Percentiles rank a stretch among this genome's conserved stretches.
Conservation (phyloP, 208 protist genomes). For the Chromosphaera perkinsii region DNA sequence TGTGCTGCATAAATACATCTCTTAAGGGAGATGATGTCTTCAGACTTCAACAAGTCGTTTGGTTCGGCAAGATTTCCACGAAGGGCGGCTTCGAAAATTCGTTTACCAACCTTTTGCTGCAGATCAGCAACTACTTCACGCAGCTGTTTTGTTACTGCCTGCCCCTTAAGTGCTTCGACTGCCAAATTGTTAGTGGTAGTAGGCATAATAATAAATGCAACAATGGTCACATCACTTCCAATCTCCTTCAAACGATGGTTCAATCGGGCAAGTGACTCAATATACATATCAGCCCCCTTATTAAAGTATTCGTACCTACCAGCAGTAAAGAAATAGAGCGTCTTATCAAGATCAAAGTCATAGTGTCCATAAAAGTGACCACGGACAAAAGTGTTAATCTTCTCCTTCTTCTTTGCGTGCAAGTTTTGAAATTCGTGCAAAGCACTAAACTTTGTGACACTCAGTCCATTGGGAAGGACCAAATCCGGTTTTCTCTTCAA, state of each 20-base stretch:
- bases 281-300: conserved; percentile 57
- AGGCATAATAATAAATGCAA: conserved; percentile 63
- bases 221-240: conserved; percentile 46
- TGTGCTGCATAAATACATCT: conserved; percentile 41
- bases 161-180: conserved; percentile 52
- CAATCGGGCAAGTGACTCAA: conserved; percentile 51
- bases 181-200: conserved; percentile 50
- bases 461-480: conserved; percentile 56
- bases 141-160: conserved; percentile 37
- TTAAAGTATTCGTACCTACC: conserved; percentile 63
- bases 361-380: conserved; percentile 61
- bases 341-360: conserved; percentile 65
- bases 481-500: conserved; percentile 35
- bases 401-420: conserved; percentile 55
- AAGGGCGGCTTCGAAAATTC: conserved; percentile 45
- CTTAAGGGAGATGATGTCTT: conserved; percentile 51
- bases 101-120: conserved; percentile 35
- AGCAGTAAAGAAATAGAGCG: conserved; percentile 63
- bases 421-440: conserved; percentile 64
- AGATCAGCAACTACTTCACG: conserved; percentile 39
- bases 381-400: conserved; percentile 50
- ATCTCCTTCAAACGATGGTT: conserved; percentile 50
- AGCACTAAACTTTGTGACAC: conserved; percentile 35
- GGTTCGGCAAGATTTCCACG: conserved; percentile 40
- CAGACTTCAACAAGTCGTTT: conserved; percentile 31